Conservation (phyloP, 768 basidiomycete species). For the Lactarius indigo region DNA sequence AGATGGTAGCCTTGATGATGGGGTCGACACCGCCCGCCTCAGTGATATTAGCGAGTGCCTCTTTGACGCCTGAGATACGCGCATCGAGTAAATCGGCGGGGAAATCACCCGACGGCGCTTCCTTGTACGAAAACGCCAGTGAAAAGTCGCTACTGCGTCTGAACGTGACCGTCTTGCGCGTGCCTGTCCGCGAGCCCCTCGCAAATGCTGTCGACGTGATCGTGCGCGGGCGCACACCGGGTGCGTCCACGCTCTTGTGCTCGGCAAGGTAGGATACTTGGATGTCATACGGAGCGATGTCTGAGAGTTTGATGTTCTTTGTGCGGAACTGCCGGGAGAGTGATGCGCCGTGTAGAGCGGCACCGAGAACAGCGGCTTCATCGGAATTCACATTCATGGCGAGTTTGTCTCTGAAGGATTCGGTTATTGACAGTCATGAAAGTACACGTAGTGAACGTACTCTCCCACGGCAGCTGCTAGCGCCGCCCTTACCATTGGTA, state of each 20-base stretch:
- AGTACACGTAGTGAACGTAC: conserved; percentile 36
- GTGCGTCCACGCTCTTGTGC: conserved; percentile 41
- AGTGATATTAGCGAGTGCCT: conserved; percentile 80
- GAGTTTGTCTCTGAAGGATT: conserved; percentile 60
- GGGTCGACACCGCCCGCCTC: conserved; percentile 77
- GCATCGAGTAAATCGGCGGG: conserved; percentile 72
- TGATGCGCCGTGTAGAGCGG: conserved; percentile 87
- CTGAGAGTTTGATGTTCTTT: conserved; percentile 84
- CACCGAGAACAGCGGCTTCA: conserved; percentile 91
- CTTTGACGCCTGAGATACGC: conserved; percentile 65
- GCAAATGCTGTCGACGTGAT: conserved; percentile 80
- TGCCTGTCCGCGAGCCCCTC: conserved; percentile 67
- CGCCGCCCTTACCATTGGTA: conserved; percentile 87
- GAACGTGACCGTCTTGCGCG: conserved; percentile 83
- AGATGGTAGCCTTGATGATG: conserved; percentile 79
- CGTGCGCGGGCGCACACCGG: conserved; percentile 48
- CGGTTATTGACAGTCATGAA: conserved; percentile 2
- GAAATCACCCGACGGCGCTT: conserved; percentile 57
- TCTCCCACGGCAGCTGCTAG: conserved; percentile 76
- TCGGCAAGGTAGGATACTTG: conserved; percentile 76
- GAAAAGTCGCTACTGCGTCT: conserved; percentile 82
- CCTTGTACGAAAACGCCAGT: conserved; percentile 76
- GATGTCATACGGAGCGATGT: conserved; percentile 70
- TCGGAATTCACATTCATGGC: conserved; percentile 96
- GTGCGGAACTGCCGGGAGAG: conserved; percentile 91